Percentiles rank a stretch among this genome's conserved stretches.
Evolutionary conservation across 768 basidiomycete genomes (phyloP).

Genomic region (Macrocybe gigantea): DNA sequence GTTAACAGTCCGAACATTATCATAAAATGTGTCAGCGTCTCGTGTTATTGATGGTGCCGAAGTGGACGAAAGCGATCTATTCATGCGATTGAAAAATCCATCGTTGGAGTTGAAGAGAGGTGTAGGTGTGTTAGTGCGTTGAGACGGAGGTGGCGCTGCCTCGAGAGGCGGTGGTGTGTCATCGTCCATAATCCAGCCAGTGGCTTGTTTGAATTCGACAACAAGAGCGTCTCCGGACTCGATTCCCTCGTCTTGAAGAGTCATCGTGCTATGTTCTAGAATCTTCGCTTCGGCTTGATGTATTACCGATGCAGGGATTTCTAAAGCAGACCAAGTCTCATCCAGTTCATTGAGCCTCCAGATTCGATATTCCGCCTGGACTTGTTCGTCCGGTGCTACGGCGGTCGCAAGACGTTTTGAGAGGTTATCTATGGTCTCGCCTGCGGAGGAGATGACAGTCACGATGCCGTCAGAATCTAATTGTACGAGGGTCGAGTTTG

Average conservation of each 20-base stretch:
- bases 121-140: constrained; percentile 23
- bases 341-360: constrained; percentile 52
- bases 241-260: constrained; percentile 53
- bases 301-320: constrained; percentile 28
- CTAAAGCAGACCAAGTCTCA: constrained; percentile 26
- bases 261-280: constrained; percentile 38
- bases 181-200: constrained; percentile 51
- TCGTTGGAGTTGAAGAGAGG: constrained; percentile 50
- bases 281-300: constrained; percentile 28
- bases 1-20: not conserved
- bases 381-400: constrained; percentile 23
- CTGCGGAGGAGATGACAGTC: constrained; percentile 37
- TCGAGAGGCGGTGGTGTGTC: constrained; percentile 11
- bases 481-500: not conserved
- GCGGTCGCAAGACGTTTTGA: constrained; percentile 32
- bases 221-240: constrained; percentile 64
- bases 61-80: constrained; percentile 2
- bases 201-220: constrained; percentile 64
- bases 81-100: constrained; percentile 48
- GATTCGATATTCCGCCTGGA: constrained; percentile 42
- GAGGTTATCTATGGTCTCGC: constrained; percentile 41
- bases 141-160: constrained; percentile 10
- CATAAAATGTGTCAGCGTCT: constrained; percentile 13
- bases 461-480: constrained; percentile 19
- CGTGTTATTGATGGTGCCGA: constrained; percentile 14